Base-by-base conservation (phyloP, 768 basidiomycete species). In the Kwoniella shandongensis region DNA sequence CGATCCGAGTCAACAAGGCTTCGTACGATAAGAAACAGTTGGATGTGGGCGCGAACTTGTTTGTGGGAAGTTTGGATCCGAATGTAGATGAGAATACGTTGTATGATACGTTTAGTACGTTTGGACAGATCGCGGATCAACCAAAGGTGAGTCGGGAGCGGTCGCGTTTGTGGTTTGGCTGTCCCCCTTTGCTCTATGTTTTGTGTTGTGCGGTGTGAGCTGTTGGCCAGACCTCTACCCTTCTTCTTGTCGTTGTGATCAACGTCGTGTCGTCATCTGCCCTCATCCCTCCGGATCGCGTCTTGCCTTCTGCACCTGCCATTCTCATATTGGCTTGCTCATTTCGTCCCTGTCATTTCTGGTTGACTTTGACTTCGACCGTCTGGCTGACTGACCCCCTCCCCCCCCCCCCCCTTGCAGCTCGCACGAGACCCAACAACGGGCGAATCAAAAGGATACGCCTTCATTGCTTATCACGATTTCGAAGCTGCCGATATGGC, bases 1-100 rank as follows among this genome's bases (percentile, higher is more conserved):
- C 96, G 29, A 96, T 99, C 57, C 83, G 96, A 65, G 94, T 99
- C 63, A 98, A 97, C 83, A 99, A 97, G 87, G 94, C 94, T 7
- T 94, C 91, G 13, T 96, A 92, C 59, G 94, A 97, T 79, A 91
- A 96, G 80, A 96, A 96, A 75, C 92, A 96, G 78, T 82, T 98
- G 30, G 96, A 99, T 70, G 91, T 98, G 42, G 94, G 94, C 26
- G 96, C 96, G 10, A 98, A 99, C 77, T 80, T 98, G 47, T 99
- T 98, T 75, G 87, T 98, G 64, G 93, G 94, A 26, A 93, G 88
- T 76, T 77, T 99, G 72, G 96, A 98, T 74, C 89, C 92, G 65
- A 89, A 89, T 61, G 92, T 96, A 47, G 93, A 97, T 74, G 96
- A 98, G 78, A 81, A 88, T 53, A 77, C 93, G 46, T 79, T 98